Conservation (phyloP, 2,329 filamentous ascomycete genomes). For the Neonectria neomacrospora region DNA sequence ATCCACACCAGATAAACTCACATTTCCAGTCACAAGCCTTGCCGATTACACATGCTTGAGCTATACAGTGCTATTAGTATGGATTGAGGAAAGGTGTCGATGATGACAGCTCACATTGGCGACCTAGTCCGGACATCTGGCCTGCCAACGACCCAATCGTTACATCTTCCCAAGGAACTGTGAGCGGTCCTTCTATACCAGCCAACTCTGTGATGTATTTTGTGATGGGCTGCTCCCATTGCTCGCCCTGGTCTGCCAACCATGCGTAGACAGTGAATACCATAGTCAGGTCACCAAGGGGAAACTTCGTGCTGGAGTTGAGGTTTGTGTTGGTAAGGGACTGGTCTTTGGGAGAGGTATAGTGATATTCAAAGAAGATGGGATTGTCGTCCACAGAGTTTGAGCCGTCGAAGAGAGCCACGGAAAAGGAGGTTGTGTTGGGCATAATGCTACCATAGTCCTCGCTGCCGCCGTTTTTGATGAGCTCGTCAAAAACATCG, state of each 20-base stretch:
- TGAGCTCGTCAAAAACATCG: constrained; percentile 27
- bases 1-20: not conserved
- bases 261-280: constrained; percentile 49
- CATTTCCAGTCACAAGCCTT: constrained; percentile 25
- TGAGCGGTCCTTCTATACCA: not conserved
- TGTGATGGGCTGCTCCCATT: constrained; percentile 46
- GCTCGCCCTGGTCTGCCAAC: constrained; percentile 44
- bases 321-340: constrained; percentile 25
- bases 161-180: constrained; percentile 29
- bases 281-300: constrained; percentile 46
- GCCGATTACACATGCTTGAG: constrained; percentile 25
- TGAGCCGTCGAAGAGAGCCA: constrained; percentile 33
- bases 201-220: constrained; percentile 44
- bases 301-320: constrained; percentile 41
- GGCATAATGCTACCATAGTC: constrained; percentile 29
- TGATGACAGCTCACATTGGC: constrained; percentile 30
- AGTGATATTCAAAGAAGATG: constrained; percentile 38
- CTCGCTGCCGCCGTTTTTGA: constrained; percentile 28
- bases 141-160: constrained; percentile 36
- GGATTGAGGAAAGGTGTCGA: fast-evolving
- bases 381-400: constrained; percentile 19
- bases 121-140: constrained; percentile 35
- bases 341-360: constrained; percentile 32
- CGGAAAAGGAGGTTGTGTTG: constrained; percentile 38
- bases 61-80: constrained; percentile 14